Evolutionary conservation across 805 yeast species (phyloP).

Genomic region (Lipomyces japonicus): DNA sequence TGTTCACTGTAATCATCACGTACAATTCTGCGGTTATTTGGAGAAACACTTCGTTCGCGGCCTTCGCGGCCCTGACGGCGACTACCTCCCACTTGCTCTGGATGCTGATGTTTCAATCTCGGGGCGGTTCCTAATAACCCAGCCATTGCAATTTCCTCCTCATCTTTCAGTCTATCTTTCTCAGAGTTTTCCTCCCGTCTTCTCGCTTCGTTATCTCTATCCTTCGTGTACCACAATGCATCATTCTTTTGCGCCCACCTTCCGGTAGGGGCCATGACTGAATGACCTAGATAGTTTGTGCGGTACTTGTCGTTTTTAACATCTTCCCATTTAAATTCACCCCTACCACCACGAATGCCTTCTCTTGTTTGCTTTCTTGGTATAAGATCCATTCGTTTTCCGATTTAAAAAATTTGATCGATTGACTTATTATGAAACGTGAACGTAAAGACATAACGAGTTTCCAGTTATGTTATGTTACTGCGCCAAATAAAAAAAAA

Average conservation of each 20-base stretch:
- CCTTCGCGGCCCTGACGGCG: background rate
- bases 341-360: slow-evolving; percentile 30
- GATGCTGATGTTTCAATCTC: background rate
- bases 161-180: slow-evolving; percentile 15
- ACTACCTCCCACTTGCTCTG: background rate
- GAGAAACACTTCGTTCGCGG: background rate
- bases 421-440: too few species aligned
- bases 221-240: slow-evolving; percentile 32
- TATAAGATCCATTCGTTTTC: slow-evolving; percentile 28
- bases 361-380: slow-evolving; percentile 14
- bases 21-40: too few species aligned
- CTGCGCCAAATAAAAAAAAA: too few species aligned
- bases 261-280: slow-evolving; percentile 34
- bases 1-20: too few species aligned
- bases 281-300: slow-evolving; percentile 32
- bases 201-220: slow-evolving; percentile 5
- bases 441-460: too few species aligned
- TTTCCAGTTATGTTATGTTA: too few species aligned
- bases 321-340: slow-evolving; percentile 32
- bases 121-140: slow-evolving; percentile 21
- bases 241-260: slow-evolving; percentile 30
- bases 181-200: slow-evolving; percentile 3
- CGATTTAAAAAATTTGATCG: too few species aligned
- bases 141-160: slow-evolving; percentile 28
- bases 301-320: slow-evolving; percentile 32